These are phyloP conservation scores for Ophiostoma triangulosporum DNA, from an alignment of 2,329 filamentous ascomycete genomes.

Conservation along the genomic window DNA sequence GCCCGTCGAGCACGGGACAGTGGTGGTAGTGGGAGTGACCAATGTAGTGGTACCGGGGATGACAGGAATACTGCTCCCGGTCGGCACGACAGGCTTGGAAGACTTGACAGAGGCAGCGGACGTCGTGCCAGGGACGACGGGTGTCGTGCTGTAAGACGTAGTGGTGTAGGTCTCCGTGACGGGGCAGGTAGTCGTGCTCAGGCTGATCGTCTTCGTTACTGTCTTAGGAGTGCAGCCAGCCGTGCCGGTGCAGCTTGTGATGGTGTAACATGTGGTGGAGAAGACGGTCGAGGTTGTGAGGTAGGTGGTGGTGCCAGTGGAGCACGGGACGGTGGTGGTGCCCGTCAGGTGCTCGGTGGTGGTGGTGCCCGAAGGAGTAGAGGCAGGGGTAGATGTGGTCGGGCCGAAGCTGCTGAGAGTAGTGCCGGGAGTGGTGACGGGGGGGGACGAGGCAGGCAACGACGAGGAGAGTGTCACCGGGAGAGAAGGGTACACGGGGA, in stretches of 20 bases:
- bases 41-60: background rate
- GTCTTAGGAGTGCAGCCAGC: conserved; percentile 17
- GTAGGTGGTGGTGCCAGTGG: background rate
- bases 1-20: background rate
- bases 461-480: background rate
- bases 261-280: conserved; percentile 17
- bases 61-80: background rate
- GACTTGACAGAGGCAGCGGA: background rate
- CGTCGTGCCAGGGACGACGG: background rate
- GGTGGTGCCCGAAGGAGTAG: background rate
- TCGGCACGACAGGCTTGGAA: background rate
- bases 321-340: background rate
- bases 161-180: conserved; percentile 13
- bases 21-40: background rate
- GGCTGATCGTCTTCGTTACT: conserved; percentile 18
- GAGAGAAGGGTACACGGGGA: background rate
- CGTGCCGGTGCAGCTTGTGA: conserved; percentile 16
- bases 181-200: conserved; percentile 29
- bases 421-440: background rate
- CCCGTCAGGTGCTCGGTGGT: background rate
- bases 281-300: conserved; percentile 15
- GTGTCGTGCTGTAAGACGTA: background rate
- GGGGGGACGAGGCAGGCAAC: background rate
- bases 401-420: background rate
- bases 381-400: background rate